These are phyloP conservation scores for Microthyrium microscopicum DNA, from an alignment of 2,329 filamentous ascomycete genomes.

Conservation along the genomic window DNA sequence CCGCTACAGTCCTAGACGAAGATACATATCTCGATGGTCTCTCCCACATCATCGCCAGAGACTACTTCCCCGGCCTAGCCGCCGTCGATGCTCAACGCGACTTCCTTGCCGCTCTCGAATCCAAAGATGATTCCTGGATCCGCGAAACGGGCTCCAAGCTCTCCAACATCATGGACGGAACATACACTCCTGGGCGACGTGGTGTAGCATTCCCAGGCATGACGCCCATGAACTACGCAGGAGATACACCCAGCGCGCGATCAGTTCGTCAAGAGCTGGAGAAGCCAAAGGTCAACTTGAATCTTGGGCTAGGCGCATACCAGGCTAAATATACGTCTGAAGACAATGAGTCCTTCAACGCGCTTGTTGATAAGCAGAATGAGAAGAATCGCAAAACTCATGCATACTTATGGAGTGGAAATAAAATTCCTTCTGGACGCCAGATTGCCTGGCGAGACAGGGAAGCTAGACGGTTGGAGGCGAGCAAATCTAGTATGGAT, in stretches of 20 bases:
- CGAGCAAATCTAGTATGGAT: slow-evolving; percentile 28
- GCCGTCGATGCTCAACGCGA: slow-evolving; percentile 81
- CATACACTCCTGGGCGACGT: slow-evolving; percentile 44
- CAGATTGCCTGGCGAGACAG: slow-evolving; percentile 38
- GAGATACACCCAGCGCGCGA: slow-evolving; percentile 50
- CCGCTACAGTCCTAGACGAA: slow-evolving; percentile 76
- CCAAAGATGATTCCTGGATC: slow-evolving; percentile 74
- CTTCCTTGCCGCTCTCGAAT: slow-evolving; percentile 80
- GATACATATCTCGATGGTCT: slow-evolving; percentile 82
- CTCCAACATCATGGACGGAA: slow-evolving; percentile 34
- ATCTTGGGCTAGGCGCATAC: slow-evolving; percentile 69
- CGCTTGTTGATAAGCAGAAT: slow-evolving; percentile 80
- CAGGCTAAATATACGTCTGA: slow-evolving; percentile 92
- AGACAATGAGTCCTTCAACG: slow-evolving; percentile 95
- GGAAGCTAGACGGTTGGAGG: slow-evolving; percentile 55
- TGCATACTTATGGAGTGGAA: slow-evolving; percentile 74
- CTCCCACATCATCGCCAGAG: slow-evolving; percentile 85
- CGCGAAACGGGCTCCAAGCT: slow-evolving; percentile 50
- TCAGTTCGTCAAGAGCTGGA: slow-evolving; percentile 13
- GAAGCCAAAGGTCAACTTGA: slow-evolving; percentile 42
- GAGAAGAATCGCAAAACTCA: slow-evolving; percentile 69
- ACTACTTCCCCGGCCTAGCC: slow-evolving; percentile 87
- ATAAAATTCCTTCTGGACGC: slow-evolving; percentile 55
- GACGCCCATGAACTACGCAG: slow-evolving; percentile 51
- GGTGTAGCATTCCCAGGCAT: slow-evolving; percentile 18